A percentile compares a stretch with the other conserved stretches of the same genome.
phyloP scores from a whole-genome alignment of 768 basidiomycete species.

The Panus rudis region DNA sequence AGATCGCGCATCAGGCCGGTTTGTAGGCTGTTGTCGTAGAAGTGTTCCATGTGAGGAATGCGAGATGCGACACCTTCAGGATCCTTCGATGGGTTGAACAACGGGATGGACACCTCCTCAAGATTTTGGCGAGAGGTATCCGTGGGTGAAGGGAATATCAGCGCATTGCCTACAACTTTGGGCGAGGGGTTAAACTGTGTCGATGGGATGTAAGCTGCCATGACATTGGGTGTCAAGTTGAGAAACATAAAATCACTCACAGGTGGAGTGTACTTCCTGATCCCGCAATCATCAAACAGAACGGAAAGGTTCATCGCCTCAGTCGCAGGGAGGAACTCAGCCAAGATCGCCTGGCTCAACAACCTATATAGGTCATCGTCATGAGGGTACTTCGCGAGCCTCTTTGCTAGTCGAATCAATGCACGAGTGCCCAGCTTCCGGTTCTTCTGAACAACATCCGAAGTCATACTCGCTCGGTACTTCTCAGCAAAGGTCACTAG shows the following conservation, averaged over 20 bases:
- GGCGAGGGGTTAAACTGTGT: conserved; percentile 45
- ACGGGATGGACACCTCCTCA: conserved; percentile 33
- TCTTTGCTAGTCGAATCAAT: conserved; percentile 46
- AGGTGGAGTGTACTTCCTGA: conserved; percentile 33
- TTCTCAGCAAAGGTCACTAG: conserved; percentile 50
- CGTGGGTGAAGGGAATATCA: conserved; percentile 42
- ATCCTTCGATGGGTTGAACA: conserved; percentile 44
- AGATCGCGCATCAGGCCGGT: conserved; percentile 61
- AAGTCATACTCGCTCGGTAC: conserved; percentile 48
- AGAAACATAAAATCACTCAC: conserved; percentile 31
- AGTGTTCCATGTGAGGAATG: conserved; percentile 64
- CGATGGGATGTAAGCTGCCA: background rate
- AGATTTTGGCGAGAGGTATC: conserved; percentile 26
- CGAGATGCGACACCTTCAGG: conserved; percentile 47
- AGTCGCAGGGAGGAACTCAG: conserved; percentile 54
- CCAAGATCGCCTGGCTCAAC: conserved; percentile 43
- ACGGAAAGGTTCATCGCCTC: conserved; percentile 49
- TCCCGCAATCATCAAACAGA: conserved; percentile 43
- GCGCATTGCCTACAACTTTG: conserved; percentile 26
- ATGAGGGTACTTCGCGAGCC: conserved; percentile 39
- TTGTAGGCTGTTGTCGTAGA: conserved; percentile 65
- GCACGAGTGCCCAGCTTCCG: conserved; percentile 57
- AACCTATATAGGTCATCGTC: conserved; percentile 40
- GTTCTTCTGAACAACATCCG: conserved; percentile 52
- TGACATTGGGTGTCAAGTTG: no score